phyloP scores from a whole-genome alignment of 345 rosid species.

The Reutealis trisperma region DNA sequence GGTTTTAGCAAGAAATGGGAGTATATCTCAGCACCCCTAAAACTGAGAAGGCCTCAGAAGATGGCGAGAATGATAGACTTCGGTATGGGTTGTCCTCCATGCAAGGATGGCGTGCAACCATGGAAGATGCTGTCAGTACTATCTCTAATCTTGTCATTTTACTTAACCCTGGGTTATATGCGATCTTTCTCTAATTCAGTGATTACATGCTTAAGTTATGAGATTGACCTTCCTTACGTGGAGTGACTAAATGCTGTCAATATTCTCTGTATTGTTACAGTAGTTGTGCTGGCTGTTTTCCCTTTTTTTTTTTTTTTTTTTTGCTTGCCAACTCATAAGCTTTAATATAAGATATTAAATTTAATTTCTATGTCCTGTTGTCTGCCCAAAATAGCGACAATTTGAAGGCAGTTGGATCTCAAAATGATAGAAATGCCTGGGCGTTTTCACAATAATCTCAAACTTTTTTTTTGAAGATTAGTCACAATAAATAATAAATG shows the following conservation, averaged over 20 bases:
- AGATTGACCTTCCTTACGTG: not conserved
- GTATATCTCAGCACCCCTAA: constrained; percentile 90
- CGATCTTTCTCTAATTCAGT: not conserved
- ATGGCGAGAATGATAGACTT: constrained; percentile 71
- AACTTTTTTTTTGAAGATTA: too few relatives aligned
- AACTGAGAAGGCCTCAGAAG: constrained; percentile 85
- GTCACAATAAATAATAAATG: not conserved
- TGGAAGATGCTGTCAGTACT: constrained; percentile 98
- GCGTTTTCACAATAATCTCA: not conserved
- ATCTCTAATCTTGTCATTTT: not conserved
- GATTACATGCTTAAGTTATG: not conserved
- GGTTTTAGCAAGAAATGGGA: constrained; percentile 57
- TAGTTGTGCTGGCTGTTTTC: not conserved
- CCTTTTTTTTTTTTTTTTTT: not conserved
- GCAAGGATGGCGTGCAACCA: constrained; percentile 99
- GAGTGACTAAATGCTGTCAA: too few relatives aligned
- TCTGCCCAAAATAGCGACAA: not conserved
- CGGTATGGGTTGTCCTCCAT: constrained; percentile 92
- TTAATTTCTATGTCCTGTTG: not conserved
- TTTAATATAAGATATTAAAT: not conserved
- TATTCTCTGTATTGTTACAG: not conserved
- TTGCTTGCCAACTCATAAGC: not conserved
- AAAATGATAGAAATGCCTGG: not conserved
- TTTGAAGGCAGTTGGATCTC: not conserved
- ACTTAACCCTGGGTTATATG: not conserved